Evolutionary conservation across 495 filamentous ascomycete genomes (phyloP).

Genomic region (Penicillium macrosclerotiorum): DNA sequence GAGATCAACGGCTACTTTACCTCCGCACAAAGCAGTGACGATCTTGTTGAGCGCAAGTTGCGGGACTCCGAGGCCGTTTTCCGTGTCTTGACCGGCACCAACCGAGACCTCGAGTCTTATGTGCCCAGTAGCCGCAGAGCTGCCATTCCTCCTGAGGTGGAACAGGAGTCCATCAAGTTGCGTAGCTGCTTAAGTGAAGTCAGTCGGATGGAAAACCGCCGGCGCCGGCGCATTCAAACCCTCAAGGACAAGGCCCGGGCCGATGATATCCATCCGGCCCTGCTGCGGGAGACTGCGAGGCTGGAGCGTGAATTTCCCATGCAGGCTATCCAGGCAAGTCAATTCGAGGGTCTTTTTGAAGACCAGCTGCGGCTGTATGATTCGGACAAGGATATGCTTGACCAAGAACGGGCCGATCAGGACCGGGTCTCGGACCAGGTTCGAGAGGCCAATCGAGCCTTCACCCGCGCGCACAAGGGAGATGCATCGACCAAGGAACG

Average conservation of each 20-base stretch:
- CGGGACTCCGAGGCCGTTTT: conserved; percentile 71
- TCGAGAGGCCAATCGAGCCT: conserved; percentile 71
- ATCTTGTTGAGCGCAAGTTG: conserved; percentile 75
- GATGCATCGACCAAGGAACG: conserved; percentile 74
- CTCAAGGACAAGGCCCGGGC: conserved; percentile 73
- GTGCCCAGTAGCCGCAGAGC: conserved; percentile 81
- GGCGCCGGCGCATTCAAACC: conserved; percentile 71
- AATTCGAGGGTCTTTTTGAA: conserved; percentile 92
- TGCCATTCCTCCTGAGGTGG: conserved; percentile 74
- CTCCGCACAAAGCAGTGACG: conserved; percentile 79
- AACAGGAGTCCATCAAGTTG: conserved; percentile 71
- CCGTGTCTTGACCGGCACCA: conserved; percentile 69
- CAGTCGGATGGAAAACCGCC: conserved; percentile 70
- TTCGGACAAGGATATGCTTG: conserved; percentile 64
- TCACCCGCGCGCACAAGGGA: conserved; percentile 65
- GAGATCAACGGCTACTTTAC: conserved; percentile 89
- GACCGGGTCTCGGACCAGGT: conserved; percentile 66
- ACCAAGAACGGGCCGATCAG: conserved; percentile 73
- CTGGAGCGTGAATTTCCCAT: conserved; percentile 84
- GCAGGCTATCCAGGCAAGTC: conserved; percentile 75
- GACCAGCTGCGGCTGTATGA: conserved; percentile 77
- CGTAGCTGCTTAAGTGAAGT: conserved; percentile 80
- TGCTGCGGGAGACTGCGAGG: conserved; percentile 77
- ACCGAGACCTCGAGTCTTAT: conserved; percentile 78
- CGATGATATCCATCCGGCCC: conserved; percentile 84